phyloP scores from a whole-genome alignment of 208 protist species.

The Trypanosoma theileri region DNA sequence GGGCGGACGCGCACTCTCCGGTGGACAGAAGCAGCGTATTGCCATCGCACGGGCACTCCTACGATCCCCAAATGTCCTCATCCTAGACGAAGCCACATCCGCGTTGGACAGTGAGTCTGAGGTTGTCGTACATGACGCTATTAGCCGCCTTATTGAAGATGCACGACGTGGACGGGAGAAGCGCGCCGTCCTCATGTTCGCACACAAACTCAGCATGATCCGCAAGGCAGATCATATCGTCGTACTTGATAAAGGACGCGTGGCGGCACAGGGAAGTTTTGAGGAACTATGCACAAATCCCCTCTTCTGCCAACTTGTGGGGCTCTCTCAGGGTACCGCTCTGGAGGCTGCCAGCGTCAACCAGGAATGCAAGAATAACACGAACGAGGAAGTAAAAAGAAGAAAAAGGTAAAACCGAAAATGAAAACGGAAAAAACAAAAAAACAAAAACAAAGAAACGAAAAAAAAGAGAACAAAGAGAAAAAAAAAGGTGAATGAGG shows the following conservation, averaged over 20 bases:
- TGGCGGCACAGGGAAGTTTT: conserved; percentile 73
- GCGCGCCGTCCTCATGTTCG: conserved; percentile 85
- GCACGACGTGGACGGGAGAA: conserved; percentile 46
- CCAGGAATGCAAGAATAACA: background rate
- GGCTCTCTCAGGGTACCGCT: conserved; percentile 22
- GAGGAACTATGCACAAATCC: conserved; percentile 57
- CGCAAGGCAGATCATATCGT: conserved; percentile 85
- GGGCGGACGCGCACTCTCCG: conserved; percentile 82
- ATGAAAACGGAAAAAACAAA: too few relatives aligned
- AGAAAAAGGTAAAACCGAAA: too few relatives aligned
- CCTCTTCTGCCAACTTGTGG: conserved; percentile 71
- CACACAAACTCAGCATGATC: conserved; percentile 89
- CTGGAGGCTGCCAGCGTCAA: background rate
- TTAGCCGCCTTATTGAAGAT: conserved; percentile 71
- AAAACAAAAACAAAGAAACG: too few relatives aligned
- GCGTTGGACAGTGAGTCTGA: conserved; percentile 91
- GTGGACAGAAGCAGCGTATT: conserved; percentile 94
- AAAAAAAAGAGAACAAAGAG: too few relatives aligned
- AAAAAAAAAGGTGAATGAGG: too few relatives aligned
- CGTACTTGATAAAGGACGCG: conserved; percentile 78
- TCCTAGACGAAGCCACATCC: conserved; percentile 93
- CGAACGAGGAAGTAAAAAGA: background rate
- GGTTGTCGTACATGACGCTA: conserved; percentile 87
- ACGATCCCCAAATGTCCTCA: conserved; percentile 82
- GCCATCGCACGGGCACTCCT: conserved; percentile 91